phyloP scores from a whole-genome alignment of 306 rosid species.

The Comarum palustre region DNA sequence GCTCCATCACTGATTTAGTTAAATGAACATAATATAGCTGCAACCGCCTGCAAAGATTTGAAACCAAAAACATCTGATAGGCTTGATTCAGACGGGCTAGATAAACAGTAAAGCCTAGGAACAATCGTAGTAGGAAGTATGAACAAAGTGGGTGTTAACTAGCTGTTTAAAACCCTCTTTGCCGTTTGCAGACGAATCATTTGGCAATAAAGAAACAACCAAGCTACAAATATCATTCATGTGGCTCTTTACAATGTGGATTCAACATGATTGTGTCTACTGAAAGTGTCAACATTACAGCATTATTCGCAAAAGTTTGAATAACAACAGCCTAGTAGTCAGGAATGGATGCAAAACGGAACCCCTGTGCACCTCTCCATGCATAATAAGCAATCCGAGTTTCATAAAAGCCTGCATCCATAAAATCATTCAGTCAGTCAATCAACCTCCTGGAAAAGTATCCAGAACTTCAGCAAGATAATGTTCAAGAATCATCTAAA shows the following conservation, averaged over 20 bases:
- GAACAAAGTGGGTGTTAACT: not conserved
- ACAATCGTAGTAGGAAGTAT: not conserved
- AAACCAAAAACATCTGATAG: not conserved
- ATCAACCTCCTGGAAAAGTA: constrained; percentile 8
- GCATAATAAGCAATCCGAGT: constrained; percentile 89
- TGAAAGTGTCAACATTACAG: constrained; percentile 5
- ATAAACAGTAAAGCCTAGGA: not conserved
- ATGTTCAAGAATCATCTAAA: not conserved
- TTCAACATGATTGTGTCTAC: constrained; percentile 4
- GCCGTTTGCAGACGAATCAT: not conserved
- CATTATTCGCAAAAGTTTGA: constrained; percentile 17
- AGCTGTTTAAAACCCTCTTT: not conserved
- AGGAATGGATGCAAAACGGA: constrained; percentile 81
- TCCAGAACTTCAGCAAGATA: not conserved
- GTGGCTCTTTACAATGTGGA: constrained; percentile 13
- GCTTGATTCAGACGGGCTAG: not conserved
- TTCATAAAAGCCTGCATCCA: constrained; percentile 81
- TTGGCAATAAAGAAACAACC: not conserved
- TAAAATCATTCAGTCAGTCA: constrained; percentile 2
- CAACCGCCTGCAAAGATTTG: not conserved
- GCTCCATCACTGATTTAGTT: not conserved
- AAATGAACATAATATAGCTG: not conserved
- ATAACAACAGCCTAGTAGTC: constrained; percentile 50
- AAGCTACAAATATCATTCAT: not conserved
- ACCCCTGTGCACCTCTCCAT: constrained; percentile 89